A percentile compares a stretch with the other conserved stretches of the same genome.
Evolutionary conservation across 208 protist species (phyloP).

Genomic region (Trypanosoma mega): DNA sequence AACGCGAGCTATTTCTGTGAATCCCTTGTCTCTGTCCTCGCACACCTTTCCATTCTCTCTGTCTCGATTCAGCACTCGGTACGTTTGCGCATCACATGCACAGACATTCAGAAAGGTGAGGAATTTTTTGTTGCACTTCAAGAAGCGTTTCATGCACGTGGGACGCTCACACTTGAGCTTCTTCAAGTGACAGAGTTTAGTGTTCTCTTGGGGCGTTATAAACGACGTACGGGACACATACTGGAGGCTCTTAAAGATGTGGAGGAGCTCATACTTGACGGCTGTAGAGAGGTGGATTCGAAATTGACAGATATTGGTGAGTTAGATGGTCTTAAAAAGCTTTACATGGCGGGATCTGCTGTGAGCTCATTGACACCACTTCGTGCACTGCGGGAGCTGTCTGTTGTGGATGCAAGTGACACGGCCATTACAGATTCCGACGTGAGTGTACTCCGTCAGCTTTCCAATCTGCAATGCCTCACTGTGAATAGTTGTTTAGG

Average conservation of each 20-base stretch:
- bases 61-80: neutral
- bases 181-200: constrained; percentile 16
- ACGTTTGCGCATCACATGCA: constrained; percentile 4
- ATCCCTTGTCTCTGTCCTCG: neutral
- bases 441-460: constrained; percentile 31
- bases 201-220: constrained; percentile 8
- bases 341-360: constrained; percentile 22
- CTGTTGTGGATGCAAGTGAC: constrained; percentile 27
- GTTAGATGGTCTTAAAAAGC: constrained; percentile 23
- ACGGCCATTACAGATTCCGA: constrained; percentile 43
- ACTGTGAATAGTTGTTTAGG: constrained; percentile 36
- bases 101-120: neutral
- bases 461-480: constrained; percentile 35
- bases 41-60: constrained; percentile 6
- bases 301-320: constrained; percentile 31
- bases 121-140: constrained; percentile 12
- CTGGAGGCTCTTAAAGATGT: constrained; percentile 9
- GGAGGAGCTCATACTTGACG: constrained; percentile 26
- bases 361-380: constrained; percentile 37
- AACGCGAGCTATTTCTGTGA: neutral
- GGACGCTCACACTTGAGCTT: neutral
- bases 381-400: constrained; percentile 23
- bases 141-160: neutral
- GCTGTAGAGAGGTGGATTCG: constrained; percentile 14
- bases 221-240: constrained; percentile 1